These are phyloP conservation scores for Tuber indicum DNA, from an alignment of 495 filamentous ascomycete species.

Conservation along the genomic window DNA sequence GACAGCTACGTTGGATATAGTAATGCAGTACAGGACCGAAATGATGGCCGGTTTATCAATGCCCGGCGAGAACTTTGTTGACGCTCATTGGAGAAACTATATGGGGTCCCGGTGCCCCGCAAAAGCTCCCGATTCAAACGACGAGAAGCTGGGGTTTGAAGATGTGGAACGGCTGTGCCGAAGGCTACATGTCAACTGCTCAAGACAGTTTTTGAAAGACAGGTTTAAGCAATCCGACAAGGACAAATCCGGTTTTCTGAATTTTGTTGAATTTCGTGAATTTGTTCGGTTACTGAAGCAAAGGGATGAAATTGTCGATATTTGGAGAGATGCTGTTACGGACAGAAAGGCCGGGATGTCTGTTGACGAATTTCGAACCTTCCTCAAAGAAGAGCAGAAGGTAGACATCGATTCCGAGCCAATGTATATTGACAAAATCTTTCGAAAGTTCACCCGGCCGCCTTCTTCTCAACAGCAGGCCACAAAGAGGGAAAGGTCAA, in stretches of 20 bases:
- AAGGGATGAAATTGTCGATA: conserved; percentile 66
- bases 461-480: conserved; percentile 52
- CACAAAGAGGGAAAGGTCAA: conserved; percentile 19
- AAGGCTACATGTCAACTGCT: conserved; percentile 81
- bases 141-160: conserved; percentile 64
- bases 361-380: conserved; percentile 63
- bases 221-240: conserved; percentile 71
- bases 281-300: conserved; percentile 78
- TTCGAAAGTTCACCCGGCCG: conserved; percentile 64
- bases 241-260: conserved; percentile 55
- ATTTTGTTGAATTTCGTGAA: conserved; percentile 68
- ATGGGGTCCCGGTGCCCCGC: conserved; percentile 63
- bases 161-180: conserved; percentile 77
- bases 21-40: conserved; percentile 74
- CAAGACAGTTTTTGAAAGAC: conserved; percentile 62
- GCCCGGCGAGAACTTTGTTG: conserved; percentile 69
- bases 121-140: conserved; percentile 49
- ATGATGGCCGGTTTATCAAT: conserved; percentile 79
- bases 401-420: conserved; percentile 64
- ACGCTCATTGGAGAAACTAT: conserved; percentile 76
- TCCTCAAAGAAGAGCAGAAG: conserved; percentile 65
- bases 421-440: conserved; percentile 63
- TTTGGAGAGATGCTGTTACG: conserved; percentile 55
- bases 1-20: conserved; percentile 71
- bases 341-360: conserved; percentile 58